phyloP scores from a whole-genome alignment of 2,329 filamentous ascomycete species.

The Fusarium setosum region DNA sequence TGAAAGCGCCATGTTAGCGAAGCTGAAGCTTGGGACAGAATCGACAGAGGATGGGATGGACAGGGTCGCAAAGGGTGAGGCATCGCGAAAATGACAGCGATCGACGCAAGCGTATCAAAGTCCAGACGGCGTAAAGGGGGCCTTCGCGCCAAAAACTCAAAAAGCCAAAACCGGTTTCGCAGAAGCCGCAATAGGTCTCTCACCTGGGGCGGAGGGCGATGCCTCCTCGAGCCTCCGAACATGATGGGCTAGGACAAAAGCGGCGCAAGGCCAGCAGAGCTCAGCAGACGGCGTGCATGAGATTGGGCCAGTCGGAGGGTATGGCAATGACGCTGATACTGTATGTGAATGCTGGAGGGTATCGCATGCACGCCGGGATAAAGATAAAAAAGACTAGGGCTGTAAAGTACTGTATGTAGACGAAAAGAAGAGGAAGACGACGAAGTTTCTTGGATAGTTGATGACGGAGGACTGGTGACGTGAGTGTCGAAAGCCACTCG shows the following conservation, averaged over 20 bases:
- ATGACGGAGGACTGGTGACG: conserved; percentile 39
- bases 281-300: conserved; percentile 36
- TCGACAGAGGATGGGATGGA: background rate
- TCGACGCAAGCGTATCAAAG: conserved; percentile 7
- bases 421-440: conserved; percentile 19
- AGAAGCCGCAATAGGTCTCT: conserved; percentile 45
- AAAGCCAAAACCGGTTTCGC: conserved; percentile 38
- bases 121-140: too few species aligned
- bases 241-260: conserved; percentile 47
- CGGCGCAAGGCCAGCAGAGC: conserved; percentile 35
- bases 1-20: conserved; percentile 42
- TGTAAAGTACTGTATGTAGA: conserved; percentile 18
- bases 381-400: conserved; percentile 19
- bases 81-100: conserved; percentile 1
- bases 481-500: conserved; percentile 39
- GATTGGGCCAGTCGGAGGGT: conserved; percentile 18
- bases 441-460: conserved; percentile 29
- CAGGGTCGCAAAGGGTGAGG: background rate
- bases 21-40: conserved; percentile 1
- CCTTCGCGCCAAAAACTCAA: conserved; percentile 36
- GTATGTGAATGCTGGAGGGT: conserved; percentile 16
- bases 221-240: conserved; percentile 64
- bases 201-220: conserved; percentile 61
- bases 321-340: conserved; percentile 13
- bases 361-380: conserved; percentile 12